Evolutionary conservation across 2,329 filamentous ascomycete genomes (phyloP).

Genomic region (Calonectria ilicicola): DNA sequence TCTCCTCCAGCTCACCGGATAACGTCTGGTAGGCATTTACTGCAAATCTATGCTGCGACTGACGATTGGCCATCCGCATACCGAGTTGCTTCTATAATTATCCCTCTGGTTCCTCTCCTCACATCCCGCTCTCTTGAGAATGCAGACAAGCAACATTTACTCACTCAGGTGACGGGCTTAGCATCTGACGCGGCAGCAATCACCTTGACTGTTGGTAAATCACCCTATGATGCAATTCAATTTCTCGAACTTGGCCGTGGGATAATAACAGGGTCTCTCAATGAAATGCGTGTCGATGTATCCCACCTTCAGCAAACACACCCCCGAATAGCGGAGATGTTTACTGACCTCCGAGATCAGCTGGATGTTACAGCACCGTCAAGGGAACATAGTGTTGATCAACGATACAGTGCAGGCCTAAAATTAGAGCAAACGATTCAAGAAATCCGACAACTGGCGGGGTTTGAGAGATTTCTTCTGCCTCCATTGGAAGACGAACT

Average conservation of each 20-base stretch:
- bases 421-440: neutral
- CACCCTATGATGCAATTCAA: neutral
- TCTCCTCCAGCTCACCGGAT: no score
- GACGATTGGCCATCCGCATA: no score
- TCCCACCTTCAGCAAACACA: neutral
- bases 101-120: no score
- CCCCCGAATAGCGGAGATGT: neutral
- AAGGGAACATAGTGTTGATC: neutral
- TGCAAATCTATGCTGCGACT: no score
- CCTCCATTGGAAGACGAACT: neutral
- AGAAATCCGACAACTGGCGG: neutral
- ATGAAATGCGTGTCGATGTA: neutral
- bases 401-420: neutral
- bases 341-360: neutral
- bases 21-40: no score
- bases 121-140: neutral
- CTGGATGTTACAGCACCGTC: neutral
- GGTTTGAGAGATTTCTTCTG: neutral
- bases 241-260: neutral
- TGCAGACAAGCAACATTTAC: slow-evolving; percentile 8
- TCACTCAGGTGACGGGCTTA: neutral
- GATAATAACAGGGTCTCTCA: neutral
- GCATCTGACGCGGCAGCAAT: neutral
- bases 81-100: no score
- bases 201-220: neutral